Evolutionary conservation across 257 asterid species (phyloP).

Genomic region (Plantago major): DNA sequence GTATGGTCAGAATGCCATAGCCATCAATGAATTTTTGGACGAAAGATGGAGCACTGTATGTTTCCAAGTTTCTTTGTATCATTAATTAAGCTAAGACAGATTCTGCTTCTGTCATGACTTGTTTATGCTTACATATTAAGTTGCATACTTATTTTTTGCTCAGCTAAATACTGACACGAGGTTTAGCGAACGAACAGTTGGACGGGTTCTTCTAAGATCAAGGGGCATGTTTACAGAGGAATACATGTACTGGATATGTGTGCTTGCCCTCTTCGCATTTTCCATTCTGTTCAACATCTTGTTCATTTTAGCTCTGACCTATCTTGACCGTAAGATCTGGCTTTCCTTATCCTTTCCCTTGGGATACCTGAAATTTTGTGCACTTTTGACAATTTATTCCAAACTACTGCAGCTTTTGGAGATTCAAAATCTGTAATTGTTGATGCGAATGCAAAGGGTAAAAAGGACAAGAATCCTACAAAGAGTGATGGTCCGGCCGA

Average conservation of each 20-base stretch:
- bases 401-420: conserved; percentile 57
- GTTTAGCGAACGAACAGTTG: conserved; percentile 68
- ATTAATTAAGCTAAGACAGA: not conserved
- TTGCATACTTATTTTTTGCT: conserved; percentile 10
- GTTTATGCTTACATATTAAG: conserved; percentile 7
- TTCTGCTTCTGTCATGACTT: conserved; percentile 14
- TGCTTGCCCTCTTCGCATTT: conserved; percentile 73
- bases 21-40: conserved; percentile 77
- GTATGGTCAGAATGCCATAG: conserved; percentile 85
- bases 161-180: conserved; percentile 58
- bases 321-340: conserved; percentile 60
- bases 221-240: conserved; percentile 88
- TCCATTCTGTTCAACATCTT: conserved; percentile 74
- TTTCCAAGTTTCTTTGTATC: conserved; percentile 5
- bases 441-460: conserved; percentile 38
- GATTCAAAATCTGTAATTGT: conserved; percentile 49
- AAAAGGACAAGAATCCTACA: conserved; percentile 30
- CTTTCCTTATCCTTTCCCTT: conserved; percentile 12
- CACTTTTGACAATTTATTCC: conserved; percentile 21
- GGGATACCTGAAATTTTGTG: conserved; percentile 10
- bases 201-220: conserved; percentile 74
- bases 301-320: conserved; percentile 64
- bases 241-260: conserved; percentile 76
- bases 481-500: conserved; percentile 33
- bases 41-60: conserved; percentile 85